Evolutionary conservation across 2,329 filamentous ascomycete genomes (phyloP).

Genomic region (Lachnellula suecica): DNA sequence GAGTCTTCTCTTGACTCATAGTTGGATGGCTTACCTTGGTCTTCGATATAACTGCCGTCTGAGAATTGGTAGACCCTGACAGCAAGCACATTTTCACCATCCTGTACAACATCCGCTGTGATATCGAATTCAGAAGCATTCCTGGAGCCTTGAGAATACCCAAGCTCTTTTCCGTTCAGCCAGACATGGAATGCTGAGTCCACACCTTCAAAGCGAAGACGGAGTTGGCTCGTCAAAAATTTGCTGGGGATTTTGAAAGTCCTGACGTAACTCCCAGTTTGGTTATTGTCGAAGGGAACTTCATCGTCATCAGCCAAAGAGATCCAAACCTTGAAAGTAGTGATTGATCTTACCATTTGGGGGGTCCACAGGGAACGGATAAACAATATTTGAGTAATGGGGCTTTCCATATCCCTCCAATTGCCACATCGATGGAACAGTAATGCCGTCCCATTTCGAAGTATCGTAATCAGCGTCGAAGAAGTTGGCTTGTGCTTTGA

Average conservation of each 20-base stretch:
- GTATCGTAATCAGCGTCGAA: constrained; percentile 22
- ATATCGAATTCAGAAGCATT: constrained; percentile 72
- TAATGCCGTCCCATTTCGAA: constrained; percentile 45
- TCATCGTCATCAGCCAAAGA: background rate
- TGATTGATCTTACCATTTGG: constrained; percentile 48
- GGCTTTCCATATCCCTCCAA: constrained; percentile 65
- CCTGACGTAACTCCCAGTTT: constrained; percentile 52
- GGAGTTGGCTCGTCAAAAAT: constrained; percentile 47
- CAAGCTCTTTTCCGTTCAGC: constrained; percentile 62
- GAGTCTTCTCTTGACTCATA: background rate
- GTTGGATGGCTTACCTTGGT: constrained; percentile 39
- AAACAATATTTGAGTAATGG: constrained; percentile 69
- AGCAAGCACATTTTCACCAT: constrained; percentile 52
- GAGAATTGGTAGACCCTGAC: constrained; percentile 72
- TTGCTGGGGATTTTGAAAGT: constrained; percentile 46
- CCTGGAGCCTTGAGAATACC: constrained; percentile 67
- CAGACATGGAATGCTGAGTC: constrained; percentile 71
- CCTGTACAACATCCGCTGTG: constrained; percentile 46
- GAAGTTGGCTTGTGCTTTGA: constrained; percentile 26
- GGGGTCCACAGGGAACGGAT: constrained; percentile 64
- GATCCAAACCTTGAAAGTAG: background rate
- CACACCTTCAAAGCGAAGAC: constrained; percentile 69
- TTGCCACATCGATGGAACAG: constrained; percentile 63
- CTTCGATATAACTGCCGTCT: constrained; percentile 68
- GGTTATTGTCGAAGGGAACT: constrained; percentile 52